These are phyloP conservation scores for Pelargonium fulgidum DNA, from an alignment of 441 rosid genomes.

Conservation along the genomic window DNA sequence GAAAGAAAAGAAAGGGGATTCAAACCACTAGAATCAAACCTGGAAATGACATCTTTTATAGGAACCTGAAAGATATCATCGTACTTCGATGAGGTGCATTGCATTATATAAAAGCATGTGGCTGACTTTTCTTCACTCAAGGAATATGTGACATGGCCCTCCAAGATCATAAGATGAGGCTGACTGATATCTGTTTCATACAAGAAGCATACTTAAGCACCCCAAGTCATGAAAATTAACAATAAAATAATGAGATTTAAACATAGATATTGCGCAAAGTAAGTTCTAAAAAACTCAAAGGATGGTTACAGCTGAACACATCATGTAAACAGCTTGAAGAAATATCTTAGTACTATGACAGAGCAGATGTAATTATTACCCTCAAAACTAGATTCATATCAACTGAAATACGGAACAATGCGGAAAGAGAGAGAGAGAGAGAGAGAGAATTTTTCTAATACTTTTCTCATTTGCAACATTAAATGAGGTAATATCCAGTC, in stretches of 20 bases:
- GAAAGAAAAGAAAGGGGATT: background rate
- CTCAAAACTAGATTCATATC: background rate
- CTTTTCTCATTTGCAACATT: background rate
- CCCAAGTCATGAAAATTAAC: constrained; percentile 1
- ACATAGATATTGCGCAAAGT: background rate
- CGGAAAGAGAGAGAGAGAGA: background rate
- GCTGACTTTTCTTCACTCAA: constrained; percentile 57
- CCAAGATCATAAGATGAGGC: constrained; percentile 46
- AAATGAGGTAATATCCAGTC: background rate
- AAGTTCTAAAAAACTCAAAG: constrained; percentile 1
- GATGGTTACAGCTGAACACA: constrained; percentile 3
- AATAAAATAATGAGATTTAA: background rate
- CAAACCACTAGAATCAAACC: constrained; percentile 35
- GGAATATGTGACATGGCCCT: constrained; percentile 56
- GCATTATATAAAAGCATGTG: constrained; percentile 62
- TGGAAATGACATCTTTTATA: constrained; percentile 38
- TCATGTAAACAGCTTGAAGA: constrained; percentile 8
- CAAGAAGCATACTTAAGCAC: constrained; percentile 19
- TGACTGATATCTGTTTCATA: constrained; percentile 45
- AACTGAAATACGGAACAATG: background rate
- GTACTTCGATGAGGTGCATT: constrained; percentile 35
- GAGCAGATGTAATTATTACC: background rate
- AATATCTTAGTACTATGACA: constrained; percentile 4
- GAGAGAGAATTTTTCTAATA: background rate
- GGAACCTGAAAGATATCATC: constrained; percentile 30